Percentiles rank a stretch among this genome's conserved stretches.
Evolutionary conservation across 2,329 filamentous ascomycete genomes (phyloP).

Genomic region (Nigrograna mackinnonii): DNA sequence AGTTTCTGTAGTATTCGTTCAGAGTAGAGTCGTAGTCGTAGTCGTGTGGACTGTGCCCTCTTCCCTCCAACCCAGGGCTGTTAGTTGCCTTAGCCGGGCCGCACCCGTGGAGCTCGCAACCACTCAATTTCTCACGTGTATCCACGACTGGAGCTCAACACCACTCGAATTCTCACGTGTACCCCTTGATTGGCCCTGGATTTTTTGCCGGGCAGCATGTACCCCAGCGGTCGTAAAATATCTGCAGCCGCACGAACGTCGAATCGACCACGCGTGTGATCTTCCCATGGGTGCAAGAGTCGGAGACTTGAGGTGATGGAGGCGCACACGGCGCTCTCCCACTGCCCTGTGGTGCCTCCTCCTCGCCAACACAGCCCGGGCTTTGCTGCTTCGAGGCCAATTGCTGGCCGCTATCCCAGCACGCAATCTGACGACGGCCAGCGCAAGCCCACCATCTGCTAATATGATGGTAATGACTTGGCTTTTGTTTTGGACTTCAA

Average conservation of each 20-base stretch:
- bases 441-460: neutral
- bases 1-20: too few relatives aligned
- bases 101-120: too few relatives aligned
- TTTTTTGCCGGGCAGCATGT: too few relatives aligned
- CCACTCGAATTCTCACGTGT: slow-evolving; percentile 23
- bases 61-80: too few relatives aligned
- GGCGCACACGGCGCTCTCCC: too few relatives aligned
- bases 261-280: slow-evolving; percentile 8
- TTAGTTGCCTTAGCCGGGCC: too few relatives aligned
- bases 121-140: too few relatives aligned
- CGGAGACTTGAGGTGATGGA: neutral
- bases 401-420: slow-evolving; percentile 6
- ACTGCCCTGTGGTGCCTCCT: too few relatives aligned
- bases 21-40: too few relatives aligned
- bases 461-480: neutral
- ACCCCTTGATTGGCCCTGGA: slow-evolving; percentile 16
- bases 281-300: slow-evolving; percentile 5
- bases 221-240: too few relatives aligned
- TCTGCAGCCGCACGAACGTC: slow-evolving; percentile 8
- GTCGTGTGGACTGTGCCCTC: too few relatives aligned
- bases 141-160: too few relatives aligned
- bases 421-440: slow-evolving; percentile 7
- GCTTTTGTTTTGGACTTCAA: neutral
- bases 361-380: slow-evolving; percentile 4
- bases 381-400: slow-evolving; percentile 8